phyloP scores from a whole-genome alignment of 2,329 filamentous ascomycete species.

The Aspergillus brunneoviolaceus region DNA sequence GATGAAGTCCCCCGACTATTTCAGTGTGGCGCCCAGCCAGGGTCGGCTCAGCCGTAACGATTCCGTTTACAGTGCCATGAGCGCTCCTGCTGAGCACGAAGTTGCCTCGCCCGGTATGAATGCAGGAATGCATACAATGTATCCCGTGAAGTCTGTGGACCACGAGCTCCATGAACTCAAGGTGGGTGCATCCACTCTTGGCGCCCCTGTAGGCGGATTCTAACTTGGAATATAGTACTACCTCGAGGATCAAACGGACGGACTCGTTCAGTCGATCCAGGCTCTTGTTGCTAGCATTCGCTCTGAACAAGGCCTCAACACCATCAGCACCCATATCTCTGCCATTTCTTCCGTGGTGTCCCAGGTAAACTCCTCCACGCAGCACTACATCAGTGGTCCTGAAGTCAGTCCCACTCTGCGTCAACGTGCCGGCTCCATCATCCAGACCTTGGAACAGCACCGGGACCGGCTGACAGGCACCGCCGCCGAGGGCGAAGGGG shows the following conservation, averaged over 20 bases:
- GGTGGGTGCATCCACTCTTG: conserved; percentile 39
- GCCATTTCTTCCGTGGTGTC: conserved; percentile 70
- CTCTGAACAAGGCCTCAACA: conserved; percentile 60
- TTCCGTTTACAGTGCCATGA: conserved; percentile 72
- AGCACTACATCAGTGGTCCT: conserved; percentile 53
- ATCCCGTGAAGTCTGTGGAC: conserved; percentile 44
- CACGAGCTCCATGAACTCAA: conserved; percentile 61
- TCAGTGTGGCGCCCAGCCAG: conserved; percentile 55
- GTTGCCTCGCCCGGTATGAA: conserved; percentile 33
- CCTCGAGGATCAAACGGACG: conserved; percentile 77
- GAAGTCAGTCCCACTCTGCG: conserved; percentile 50
- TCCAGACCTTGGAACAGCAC: conserved; percentile 57
- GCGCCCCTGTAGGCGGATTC: conserved; percentile 14
- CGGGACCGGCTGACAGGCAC: conserved; percentile 65
- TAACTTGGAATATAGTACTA: conserved; percentile 58
- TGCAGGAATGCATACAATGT: conserved; percentile 35
- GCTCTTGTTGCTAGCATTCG: conserved; percentile 74
- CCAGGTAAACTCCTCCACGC: conserved; percentile 67
- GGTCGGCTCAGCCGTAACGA: conserved; percentile 62
- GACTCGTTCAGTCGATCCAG: conserved; percentile 77
- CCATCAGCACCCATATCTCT: conserved; percentile 68
- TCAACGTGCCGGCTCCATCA: conserved; percentile 44
- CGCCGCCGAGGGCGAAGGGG: conserved; percentile 60
- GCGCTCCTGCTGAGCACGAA: conserved; percentile 56
- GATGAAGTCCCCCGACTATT: conserved; percentile 67